phyloP scores from a whole-genome alignment of 2,329 filamentous ascomycete species.

The Trichothecium roseum region DNA sequence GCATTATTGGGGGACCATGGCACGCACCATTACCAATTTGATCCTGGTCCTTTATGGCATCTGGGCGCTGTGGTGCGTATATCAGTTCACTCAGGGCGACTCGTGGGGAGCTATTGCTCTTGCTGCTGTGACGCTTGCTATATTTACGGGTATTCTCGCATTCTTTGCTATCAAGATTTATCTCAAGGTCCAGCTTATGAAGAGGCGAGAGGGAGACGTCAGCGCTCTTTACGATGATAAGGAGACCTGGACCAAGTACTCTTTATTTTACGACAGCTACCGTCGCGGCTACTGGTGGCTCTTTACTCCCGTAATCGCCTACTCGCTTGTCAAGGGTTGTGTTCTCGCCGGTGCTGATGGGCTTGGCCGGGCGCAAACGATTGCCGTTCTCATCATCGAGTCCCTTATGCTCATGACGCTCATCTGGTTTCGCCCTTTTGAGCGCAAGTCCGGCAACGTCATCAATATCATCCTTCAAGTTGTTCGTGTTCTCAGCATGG shows the following conservation, averaged over 20 bases:
- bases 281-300: conserved; percentile 95
- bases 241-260: conserved; percentile 88
- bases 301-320: conserved; percentile 80
- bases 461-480: conserved; percentile 90
- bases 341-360: conserved; percentile 79
- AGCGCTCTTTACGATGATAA: conserved; percentile 77
- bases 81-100: conserved; percentile 87
- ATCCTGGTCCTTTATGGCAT: conserved; percentile 88
- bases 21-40: conserved; percentile 78
- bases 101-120: conserved; percentile 86
- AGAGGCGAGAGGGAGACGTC: conserved; percentile 63
- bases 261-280: conserved; percentile 93
- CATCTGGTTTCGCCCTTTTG: conserved; percentile 77
- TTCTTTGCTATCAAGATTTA: conserved; percentile 84
- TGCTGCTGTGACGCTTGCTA: conserved; percentile 66
- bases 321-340: conserved; percentile 82
- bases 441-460: conserved; percentile 76
- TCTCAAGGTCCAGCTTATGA: conserved; percentile 62
- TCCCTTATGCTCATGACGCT: conserved; percentile 67
- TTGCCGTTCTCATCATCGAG: conserved; percentile 74
- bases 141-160: conserved; percentile 72
- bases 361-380: conserved; percentile 71
- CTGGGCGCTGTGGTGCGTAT: conserved; percentile 93
- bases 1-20: conserved; percentile 91
- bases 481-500: conserved; percentile 79